These are phyloP conservation scores for Globisporangium irregulare DNA, from an alignment of 352 stramenopile species.

Conservation along the genomic window DNA sequence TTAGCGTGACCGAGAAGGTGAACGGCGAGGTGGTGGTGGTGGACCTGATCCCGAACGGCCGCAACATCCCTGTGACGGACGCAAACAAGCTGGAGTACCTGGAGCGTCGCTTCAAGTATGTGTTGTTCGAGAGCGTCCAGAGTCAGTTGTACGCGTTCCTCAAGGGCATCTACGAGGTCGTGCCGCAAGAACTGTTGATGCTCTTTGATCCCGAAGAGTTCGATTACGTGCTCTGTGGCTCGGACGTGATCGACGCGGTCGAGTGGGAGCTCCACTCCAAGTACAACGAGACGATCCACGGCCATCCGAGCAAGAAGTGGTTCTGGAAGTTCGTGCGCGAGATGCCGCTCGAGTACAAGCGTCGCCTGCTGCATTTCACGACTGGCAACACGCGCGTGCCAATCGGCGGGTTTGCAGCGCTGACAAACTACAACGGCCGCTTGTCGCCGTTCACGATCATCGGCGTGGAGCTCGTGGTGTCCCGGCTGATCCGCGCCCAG, in stretches of 20 bases:
- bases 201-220: conserved; percentile 95
- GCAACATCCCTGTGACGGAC: conserved; percentile 76
- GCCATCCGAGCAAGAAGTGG: conserved; percentile 84
- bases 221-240: conserved; percentile 90
- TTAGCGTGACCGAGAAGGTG: conserved; percentile 18
- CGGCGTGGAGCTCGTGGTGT: not conserved
- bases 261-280: conserved; percentile 90
- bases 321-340: conserved; percentile 77
- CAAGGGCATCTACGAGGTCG: conserved; percentile 91
- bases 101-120: conserved; percentile 85
- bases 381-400: conserved; percentile 14
- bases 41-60: conserved; percentile 41
- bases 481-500: conserved; percentile 16
- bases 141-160: conserved; percentile 74
- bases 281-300: not conserved
- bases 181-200: conserved; percentile 87
- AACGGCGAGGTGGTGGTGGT: conserved; percentile 15
- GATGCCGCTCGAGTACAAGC: conserved; percentile 93
- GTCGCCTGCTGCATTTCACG: conserved; percentile 10
- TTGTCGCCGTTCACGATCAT: conserved; percentile 15
- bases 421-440: conserved; percentile 10
- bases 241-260: conserved; percentile 92
- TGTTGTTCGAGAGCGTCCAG: conserved; percentile 85
- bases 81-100: conserved; percentile 91
- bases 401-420: conserved; percentile 3